Percentiles rank a stretch among this genome's conserved stretches.
Conservation (phyloP, 495 filamentous ascomycete genomes). For the Penicillium cataractarum region DNA sequence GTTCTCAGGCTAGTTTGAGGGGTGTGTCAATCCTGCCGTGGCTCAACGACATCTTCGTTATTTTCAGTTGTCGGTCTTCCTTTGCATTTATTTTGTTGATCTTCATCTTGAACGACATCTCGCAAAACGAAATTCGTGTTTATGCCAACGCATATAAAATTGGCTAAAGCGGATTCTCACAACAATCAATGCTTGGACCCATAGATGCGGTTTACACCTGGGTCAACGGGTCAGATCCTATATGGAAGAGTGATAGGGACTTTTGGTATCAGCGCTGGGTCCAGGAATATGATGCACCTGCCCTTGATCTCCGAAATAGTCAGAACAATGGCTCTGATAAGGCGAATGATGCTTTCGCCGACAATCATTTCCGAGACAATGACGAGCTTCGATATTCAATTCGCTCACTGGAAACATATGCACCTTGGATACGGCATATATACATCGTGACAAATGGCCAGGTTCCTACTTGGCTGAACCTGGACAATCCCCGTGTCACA, state of each 20-base stretch:
- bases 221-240: slow-evolving; percentile 15
- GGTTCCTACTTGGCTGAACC: slow-evolving; percentile 8
- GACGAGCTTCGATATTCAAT: slow-evolving; percentile 17
- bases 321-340: slow-evolving; percentile 10
- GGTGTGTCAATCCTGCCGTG: neutral
- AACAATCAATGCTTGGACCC: slow-evolving; percentile 2
- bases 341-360: slow-evolving; percentile 2
- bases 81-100: neutral
- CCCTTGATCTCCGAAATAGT: neutral
- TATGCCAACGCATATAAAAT: neutral
- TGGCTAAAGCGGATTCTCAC: neutral
- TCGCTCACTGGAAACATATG: slow-evolving; percentile 9
- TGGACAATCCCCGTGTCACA: slow-evolving; percentile 11
- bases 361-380: slow-evolving; percentile 16
- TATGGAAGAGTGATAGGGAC: slow-evolving; percentile 14
- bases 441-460: slow-evolving; percentile 15
- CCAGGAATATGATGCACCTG: slow-evolving; percentile 9
- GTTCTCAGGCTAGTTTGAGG: neutral
- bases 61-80: neutral
- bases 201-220: slow-evolving; percentile 16
- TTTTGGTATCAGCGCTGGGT: slow-evolving; percentile 15
- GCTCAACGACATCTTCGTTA: neutral
- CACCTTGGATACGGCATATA: slow-evolving; percentile 14
- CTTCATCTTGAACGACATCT: neutral
- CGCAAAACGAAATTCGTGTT: neutral